Conservation (phyloP, 1,139 yeast species). For the Yamadazyma atmosphaerica region DNA sequence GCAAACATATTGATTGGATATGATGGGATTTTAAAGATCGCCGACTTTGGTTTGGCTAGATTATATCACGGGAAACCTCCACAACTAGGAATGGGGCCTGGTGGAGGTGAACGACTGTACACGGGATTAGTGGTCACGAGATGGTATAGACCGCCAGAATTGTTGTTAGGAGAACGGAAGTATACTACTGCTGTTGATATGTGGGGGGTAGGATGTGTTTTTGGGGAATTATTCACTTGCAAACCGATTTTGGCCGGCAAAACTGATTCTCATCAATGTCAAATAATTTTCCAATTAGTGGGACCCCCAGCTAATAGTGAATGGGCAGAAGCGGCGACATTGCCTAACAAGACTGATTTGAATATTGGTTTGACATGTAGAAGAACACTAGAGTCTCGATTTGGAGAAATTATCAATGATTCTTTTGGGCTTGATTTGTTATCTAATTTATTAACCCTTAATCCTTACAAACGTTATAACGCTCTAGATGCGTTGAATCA, state of each 20-base stretch:
- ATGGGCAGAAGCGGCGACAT: slow-evolving; percentile 64
- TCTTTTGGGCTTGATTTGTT: slow-evolving; percentile 45
- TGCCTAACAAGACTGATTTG: slow-evolving; percentile 59
- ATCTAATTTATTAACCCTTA: slow-evolving; percentile 54
- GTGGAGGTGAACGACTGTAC: slow-evolving; percentile 77
- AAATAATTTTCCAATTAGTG: slow-evolving; percentile 70
- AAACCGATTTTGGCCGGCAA: slow-evolving; percentile 85
- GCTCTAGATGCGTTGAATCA: slow-evolving; percentile 78
- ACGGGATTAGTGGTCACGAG: slow-evolving; percentile 93
- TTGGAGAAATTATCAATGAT: slow-evolving; percentile 30
- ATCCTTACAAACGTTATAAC: slow-evolving; percentile 73
- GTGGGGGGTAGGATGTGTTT: slow-evolving; percentile 98
- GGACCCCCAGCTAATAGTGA: slow-evolving; percentile 72
- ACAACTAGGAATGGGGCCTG: slow-evolving; percentile 52
- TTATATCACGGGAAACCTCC: slow-evolving; percentile 73
- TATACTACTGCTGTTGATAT: slow-evolving; percentile 94
- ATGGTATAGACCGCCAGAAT: slow-evolving; percentile 94
- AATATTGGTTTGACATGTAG: slow-evolving; percentile 48
- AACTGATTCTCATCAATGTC: slow-evolving; percentile 90
- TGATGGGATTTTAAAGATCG: slow-evolving; percentile 75
- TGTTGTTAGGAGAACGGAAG: slow-evolving; percentile 76
- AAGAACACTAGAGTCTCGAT: slow-evolving; percentile 53
- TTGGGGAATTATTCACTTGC: slow-evolving; percentile 83
- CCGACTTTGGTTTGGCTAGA: slow-evolving; percentile 94
- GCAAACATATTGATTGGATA: slow-evolving; percentile 85